Evolutionary conservation across 495 filamentous ascomycete genomes (phyloP).

Genomic region (Glutinoglossum americanum): DNA sequence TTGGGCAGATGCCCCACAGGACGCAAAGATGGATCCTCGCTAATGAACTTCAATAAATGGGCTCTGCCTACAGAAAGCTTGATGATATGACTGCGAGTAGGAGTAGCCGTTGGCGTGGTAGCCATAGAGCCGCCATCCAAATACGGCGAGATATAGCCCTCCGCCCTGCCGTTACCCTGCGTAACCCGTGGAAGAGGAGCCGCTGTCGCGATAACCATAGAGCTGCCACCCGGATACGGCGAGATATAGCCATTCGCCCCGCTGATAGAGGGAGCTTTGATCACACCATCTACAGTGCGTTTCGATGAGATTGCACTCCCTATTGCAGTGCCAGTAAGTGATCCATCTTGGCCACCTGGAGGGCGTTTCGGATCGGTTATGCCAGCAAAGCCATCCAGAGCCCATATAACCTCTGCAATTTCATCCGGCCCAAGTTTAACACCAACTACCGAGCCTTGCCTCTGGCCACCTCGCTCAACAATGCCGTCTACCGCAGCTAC

Average conservation of each 20-base stretch:
- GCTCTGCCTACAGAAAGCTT: not conserved
- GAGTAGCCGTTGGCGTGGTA: not conserved
- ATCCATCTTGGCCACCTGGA: not conserved
- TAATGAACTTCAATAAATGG: not conserved
- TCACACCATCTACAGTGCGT: not conserved
- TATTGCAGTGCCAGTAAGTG: not conserved
- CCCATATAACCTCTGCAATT: not conserved
- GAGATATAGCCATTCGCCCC: not conserved
- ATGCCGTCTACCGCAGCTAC: not conserved
- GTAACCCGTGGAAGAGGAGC: not conserved
- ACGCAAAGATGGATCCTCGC: not conserved
- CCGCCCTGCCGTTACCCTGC: not conserved
- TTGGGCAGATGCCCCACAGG: not conserved
- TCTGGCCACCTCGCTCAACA: not conserved
- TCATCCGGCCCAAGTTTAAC: not conserved
- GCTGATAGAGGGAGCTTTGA: not conserved
- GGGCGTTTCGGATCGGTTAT: not conserved
- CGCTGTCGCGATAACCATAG: not conserved
- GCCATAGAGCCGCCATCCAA: not conserved
- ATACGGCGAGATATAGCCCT: not conserved
- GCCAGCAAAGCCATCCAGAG: not conserved
- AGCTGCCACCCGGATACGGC: not conserved
- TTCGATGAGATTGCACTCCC: not conserved
- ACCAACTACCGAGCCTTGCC: not conserved
- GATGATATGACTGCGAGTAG: not conserved